Conservation (phyloP, 2,329 filamentous ascomycete genomes). For the Fonsecaea pedrosoi region DNA sequence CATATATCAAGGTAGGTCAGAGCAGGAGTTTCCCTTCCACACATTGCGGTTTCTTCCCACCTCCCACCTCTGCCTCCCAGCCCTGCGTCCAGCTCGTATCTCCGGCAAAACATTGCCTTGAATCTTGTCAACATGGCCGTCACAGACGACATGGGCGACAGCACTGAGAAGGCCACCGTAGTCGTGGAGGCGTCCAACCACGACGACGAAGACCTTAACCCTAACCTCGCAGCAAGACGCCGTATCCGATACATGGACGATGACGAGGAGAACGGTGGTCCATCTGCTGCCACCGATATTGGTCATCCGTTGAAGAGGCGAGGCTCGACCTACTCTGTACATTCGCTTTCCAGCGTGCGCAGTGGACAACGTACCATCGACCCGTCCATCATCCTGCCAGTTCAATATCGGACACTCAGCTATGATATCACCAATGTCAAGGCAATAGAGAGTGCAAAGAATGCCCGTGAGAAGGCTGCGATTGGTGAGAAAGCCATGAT, state of each 20-base stretch:
- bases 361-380: conserved; percentile 37
- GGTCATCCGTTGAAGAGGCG: conserved; percentile 27
- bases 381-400: conserved; percentile 42
- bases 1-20: conserved; percentile 16
- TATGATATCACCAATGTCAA: conserved; percentile 65
- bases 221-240: conserved; percentile 33
- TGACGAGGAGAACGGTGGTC: conserved; percentile 28
- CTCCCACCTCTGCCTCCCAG: neutral
- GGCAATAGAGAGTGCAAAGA: conserved; percentile 50
- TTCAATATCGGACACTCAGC: conserved; percentile 45
- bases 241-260: conserved; percentile 38
- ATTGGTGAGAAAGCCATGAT: conserved; percentile 16
- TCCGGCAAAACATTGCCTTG: neutral
- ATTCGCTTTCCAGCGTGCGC: conserved; percentile 35
- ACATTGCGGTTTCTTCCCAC: neutral
- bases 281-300: conserved; percentile 19
- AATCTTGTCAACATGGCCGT: conserved; percentile 9
- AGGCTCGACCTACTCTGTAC: conserved; percentile 29
- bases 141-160: neutral
- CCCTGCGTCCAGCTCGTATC: neutral
- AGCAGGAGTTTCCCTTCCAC: neutral
- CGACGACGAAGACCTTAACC: conserved; percentile 29
- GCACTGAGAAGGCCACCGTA: neutral
- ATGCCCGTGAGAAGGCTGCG: conserved; percentile 42
- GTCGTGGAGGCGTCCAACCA: neutral